Evolutionary conservation across 2,329 filamentous ascomycete genomes (phyloP), one percentile per base, ranked within the genome.

Genomic region (Calonectria henricotiae): DNA sequence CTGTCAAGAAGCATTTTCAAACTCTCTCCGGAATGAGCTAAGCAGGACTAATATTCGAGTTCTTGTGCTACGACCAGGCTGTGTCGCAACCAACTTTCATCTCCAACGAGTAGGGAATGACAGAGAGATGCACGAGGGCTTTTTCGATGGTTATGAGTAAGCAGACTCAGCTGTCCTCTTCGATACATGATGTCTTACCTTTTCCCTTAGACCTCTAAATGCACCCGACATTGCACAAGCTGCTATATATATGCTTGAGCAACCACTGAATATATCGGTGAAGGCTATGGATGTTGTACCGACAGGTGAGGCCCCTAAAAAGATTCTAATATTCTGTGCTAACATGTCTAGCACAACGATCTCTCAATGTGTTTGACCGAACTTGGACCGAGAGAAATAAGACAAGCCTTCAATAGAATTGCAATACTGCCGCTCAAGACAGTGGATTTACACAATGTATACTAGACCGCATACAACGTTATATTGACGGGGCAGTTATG

Each of bases 211-310:
- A 11, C 73, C 73, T 0, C 41, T 74, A 4, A 15, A 68, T 1
- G 67, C 69, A 5, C 54, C 72, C 0, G 69, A 73, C 25, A 5
- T 74, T 5, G 71, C 73, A 0, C 51, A 64, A 5, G 62, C 71
- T 8, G 71, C 64, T 0, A 2, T 74, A 3, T 74, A 65, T 20
- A 73, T 74, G 73, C 15, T 74, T n/a, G 62, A 54, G 3, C 25
- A 62, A 32, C 73, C 71, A 1, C 30, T 41, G 5, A 43, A 60
- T 1, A n/a, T 66, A 0, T 73, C 73, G 0, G 68, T 74, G 25
- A 73, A 74, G 20, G 71, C 73, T 2, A 12, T 74, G 7, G 73
- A 73, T 49, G 54, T 62, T 15, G 71, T 74, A 1, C 73, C 73
- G 3, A 47, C 61, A 39, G 61, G 61, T 63, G 4, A 23, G 61